Conservation (phyloP, 768 basidiomycete genomes). For the Leccinum arenicola region DNA sequence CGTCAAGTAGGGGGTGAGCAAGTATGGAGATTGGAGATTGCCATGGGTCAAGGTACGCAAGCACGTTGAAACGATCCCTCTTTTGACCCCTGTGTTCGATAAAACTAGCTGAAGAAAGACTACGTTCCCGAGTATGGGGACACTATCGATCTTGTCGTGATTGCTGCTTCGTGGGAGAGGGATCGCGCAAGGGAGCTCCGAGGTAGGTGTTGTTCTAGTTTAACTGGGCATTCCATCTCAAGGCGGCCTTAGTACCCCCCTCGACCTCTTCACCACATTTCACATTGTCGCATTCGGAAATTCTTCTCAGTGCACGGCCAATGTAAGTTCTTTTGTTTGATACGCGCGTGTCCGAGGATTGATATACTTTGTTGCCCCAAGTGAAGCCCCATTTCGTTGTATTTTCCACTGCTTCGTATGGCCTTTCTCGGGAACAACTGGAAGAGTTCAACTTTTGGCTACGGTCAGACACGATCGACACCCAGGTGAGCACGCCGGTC, state of each 20-base stretch:
- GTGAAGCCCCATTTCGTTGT: conserved; percentile 62
- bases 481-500: conserved; percentile 13
- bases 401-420: conserved; percentile 78
- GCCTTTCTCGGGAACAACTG: conserved; percentile 60
- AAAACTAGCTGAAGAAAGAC: too few species aligned
- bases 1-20: too few species aligned
- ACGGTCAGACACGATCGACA: conserved; percentile 26
- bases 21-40: too few species aligned
- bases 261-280: conserved; percentile 72
- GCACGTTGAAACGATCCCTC: too few species aligned
- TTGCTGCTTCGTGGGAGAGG: too few species aligned
- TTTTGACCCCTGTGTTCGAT: too few species aligned
- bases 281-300: conserved; percentile 71
- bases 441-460: conserved; percentile 73
- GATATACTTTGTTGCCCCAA: conserved; percentile 33
- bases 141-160: too few species aligned
- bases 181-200: too few species aligned
- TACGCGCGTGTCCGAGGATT: not conserved
- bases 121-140: too few species aligned
- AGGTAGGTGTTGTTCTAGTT: too few species aligned
- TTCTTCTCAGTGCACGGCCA: conserved; percentile 33
- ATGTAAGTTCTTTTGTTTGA: conserved; percentile 39
- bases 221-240: not conserved
- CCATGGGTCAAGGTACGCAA: too few species aligned
- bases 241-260: conserved; percentile 53